phyloP scores from a whole-genome alignment of 371 early-diverging fungal species.

The Cokeromyces recurvatus region DNA sequence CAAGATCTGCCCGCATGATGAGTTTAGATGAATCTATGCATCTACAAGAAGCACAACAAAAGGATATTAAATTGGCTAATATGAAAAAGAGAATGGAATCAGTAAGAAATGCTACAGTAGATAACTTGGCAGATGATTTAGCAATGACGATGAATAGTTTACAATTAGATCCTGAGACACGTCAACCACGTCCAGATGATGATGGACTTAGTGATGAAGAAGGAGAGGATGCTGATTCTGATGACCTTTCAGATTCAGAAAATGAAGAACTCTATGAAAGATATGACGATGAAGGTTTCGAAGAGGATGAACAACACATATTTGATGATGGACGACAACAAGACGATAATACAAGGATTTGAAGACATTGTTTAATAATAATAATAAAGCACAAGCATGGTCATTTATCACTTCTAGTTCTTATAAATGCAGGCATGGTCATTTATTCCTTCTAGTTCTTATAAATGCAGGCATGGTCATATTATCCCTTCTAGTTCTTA shows the following conservation, averaged over 20 bases:
- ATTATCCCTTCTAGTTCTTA: no score
- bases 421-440: no score
- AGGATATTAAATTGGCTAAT: constrained; percentile 28
- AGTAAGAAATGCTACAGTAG: constrained; percentile 6
- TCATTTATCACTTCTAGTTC: no score
- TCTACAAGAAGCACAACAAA: constrained; percentile 29
- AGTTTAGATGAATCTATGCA: constrained; percentile 35
- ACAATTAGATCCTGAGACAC: constrained; percentile 27
- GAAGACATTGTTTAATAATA: no score
- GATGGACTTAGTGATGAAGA: constrained; percentile 15
- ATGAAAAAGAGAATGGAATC: constrained; percentile 23
- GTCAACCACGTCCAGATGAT: constrained; percentile 28
- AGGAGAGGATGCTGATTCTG: constrained; percentile 10
- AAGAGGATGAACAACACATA: constrained; percentile 25
- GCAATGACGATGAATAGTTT: constrained; percentile 24
- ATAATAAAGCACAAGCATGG: no score
- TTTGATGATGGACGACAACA: constrained; percentile 11
- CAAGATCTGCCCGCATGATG: constrained; percentile 33
- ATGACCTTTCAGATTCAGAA: constrained; percentile 17
- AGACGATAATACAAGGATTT: not conserved
- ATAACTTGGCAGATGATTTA: constrained; percentile 36
- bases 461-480: no score
- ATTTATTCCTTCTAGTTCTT: no score
- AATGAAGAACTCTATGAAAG: constrained; percentile 19
- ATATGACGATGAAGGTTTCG: constrained; percentile 38